Evolutionary conservation across 352 stramenopile species (phyloP).

Genomic region (Globisporangium acanthophoron): DNA sequence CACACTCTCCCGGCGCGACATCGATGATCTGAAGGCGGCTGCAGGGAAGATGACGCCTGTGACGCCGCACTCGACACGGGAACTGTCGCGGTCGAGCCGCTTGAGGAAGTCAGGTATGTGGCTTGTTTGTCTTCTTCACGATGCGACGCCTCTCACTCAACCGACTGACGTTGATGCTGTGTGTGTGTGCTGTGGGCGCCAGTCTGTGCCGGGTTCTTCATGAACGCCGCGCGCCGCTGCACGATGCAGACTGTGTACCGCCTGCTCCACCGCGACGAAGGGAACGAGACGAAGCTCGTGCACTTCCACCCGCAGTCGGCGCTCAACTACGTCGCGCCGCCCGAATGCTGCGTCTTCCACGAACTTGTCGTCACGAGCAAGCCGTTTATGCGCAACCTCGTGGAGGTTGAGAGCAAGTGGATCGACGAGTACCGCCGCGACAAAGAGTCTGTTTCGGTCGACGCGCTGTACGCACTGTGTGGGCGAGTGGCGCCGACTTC

Average conservation of each 20-base stretch:
- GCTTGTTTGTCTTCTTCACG: background rate
- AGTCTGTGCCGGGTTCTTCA: conserved; percentile 66
- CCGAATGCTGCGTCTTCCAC: conserved; percentile 59
- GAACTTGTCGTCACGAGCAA: conserved; percentile 72
- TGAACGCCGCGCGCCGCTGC: conserved; percentile 53
- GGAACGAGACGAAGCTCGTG: conserved; percentile 35
- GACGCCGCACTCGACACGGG: background rate
- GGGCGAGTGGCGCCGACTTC: conserved; percentile 21
- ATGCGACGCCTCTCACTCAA: background rate
- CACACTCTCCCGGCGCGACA: conserved; percentile 22
- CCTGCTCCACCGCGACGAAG: conserved; percentile 12
- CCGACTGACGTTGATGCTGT: background rate
- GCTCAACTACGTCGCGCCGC: conserved; percentile 37
- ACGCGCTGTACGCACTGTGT: conserved; percentile 47
- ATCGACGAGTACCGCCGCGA: conserved; percentile 32
- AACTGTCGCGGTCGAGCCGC: conserved; percentile 23
- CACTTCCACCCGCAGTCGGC: conserved; percentile 66
- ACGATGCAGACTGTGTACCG: conserved; percentile 64
- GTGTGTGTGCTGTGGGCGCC: background rate
- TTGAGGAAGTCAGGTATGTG: conserved; percentile 24
- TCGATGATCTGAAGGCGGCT: conserved; percentile 10
- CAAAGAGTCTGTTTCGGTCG: conserved; percentile 22
- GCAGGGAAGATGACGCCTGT: background rate
- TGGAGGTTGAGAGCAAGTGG: conserved; percentile 49
- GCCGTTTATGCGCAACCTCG: conserved; percentile 54